phyloP scores from a whole-genome alignment of 2,329 filamentous ascomycete species.

The Pestalotiopsis sp. region DNA sequence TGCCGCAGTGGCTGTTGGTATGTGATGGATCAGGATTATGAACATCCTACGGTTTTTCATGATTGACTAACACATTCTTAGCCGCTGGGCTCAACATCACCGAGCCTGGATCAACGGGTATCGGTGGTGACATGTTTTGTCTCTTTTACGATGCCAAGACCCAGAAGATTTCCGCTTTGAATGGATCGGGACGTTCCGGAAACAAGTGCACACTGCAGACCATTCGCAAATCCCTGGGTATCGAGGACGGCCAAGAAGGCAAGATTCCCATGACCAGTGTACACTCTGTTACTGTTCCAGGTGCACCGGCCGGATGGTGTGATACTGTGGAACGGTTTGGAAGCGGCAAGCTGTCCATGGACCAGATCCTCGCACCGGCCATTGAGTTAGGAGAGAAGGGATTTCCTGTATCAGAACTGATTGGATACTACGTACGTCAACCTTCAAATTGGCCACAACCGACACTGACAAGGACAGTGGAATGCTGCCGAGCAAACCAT shows the following conservation, averaged over 20 bases:
- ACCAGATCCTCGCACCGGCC: conserved; percentile 79
- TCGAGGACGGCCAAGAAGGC: conserved; percentile 59
- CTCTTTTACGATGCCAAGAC: conserved; percentile 86
- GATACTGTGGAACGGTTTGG: conserved; percentile 88
- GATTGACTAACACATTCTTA: conserved; percentile 31
- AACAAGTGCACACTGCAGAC: conserved; percentile 68
- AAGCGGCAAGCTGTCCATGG: conserved; percentile 78
- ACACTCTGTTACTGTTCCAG: conserved; percentile 84
- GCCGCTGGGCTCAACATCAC: conserved; percentile 92
- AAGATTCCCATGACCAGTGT: conserved; percentile 76
- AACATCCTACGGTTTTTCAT: background rate
- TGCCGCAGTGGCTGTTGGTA: conserved; percentile 91
- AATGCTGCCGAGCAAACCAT: conserved; percentile 63
- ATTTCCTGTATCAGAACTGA: conserved; percentile 84
- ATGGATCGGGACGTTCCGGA: conserved; percentile 88
- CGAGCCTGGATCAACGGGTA: conserved; percentile 90
- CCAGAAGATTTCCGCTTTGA: conserved; percentile 81
- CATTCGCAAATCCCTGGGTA: conserved; percentile 69
- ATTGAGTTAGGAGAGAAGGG: conserved; percentile 86
- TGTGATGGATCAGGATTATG: conserved; percentile 27
- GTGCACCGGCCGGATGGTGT: conserved; percentile 90
- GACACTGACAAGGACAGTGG: conserved; percentile 62
- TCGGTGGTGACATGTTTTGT: conserved; percentile 97
- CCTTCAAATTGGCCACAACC: background rate
- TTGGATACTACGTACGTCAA: conserved; percentile 65